phyloP scores from a whole-genome alignment of 345 rosid genomes.

The Rhizophora mangle region DNA sequence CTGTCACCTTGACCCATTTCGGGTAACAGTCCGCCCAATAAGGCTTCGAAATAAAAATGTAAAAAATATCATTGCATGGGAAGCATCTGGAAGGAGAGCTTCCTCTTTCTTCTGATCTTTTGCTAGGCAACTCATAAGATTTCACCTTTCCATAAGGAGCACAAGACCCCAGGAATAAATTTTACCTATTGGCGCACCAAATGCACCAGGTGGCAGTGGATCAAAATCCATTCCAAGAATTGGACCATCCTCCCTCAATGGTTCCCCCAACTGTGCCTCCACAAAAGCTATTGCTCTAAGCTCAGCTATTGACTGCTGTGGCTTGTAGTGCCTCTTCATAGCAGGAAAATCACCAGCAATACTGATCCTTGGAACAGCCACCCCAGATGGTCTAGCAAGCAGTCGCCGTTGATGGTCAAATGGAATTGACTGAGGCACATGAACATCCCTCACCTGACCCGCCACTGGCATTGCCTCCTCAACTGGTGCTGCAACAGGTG shows the following conservation, averaged over 20 bases:
- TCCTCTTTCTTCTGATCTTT: too few species aligned
- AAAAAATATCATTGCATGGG: too few species aligned
- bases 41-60: too few species aligned
- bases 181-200: slow-evolving; percentile 82
- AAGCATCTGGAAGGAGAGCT: too few species aligned
- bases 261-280: slow-evolving; percentile 78
- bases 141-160: not conserved
- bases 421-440: slow-evolving; percentile 24
- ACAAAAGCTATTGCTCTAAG: slow-evolving; percentile 64
- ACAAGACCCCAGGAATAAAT: not conserved
- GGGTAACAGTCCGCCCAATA: too few species aligned
- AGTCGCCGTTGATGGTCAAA: slow-evolving; percentile 29
- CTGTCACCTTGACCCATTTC: too few species aligned
- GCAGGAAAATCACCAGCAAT: slow-evolving; percentile 38
- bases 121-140: not conserved
- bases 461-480: slow-evolving; percentile 28
- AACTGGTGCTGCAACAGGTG: slow-evolving; percentile 12
- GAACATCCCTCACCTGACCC: slow-evolving; percentile 31
- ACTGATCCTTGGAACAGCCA: slow-evolving; percentile 43
- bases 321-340: slow-evolving; percentile 52
- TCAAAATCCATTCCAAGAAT: slow-evolving; percentile 93
- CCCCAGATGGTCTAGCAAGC: slow-evolving; percentile 33
- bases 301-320: slow-evolving; percentile 40
- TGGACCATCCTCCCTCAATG: slow-evolving; percentile 80
- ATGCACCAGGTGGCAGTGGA: slow-evolving; percentile 94